Conservation (phyloP, 2,329 filamentous ascomycete genomes). For the Cordyceps militaris region DNA sequence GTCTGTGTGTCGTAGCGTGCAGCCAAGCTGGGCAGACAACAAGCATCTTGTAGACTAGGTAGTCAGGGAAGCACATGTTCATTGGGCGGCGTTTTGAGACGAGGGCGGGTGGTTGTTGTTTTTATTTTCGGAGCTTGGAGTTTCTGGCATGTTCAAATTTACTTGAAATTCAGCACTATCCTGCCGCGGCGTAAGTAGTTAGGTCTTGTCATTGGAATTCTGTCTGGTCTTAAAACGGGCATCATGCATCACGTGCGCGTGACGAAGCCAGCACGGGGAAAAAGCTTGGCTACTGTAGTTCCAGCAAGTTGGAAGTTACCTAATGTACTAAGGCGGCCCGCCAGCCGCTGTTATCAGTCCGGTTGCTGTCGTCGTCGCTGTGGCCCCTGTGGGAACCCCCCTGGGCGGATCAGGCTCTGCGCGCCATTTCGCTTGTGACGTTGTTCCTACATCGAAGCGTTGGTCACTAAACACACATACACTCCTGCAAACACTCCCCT, state of each 20-base stretch:
- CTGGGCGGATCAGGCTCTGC: conserved; percentile 16
- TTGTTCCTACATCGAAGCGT: conserved; percentile 19
- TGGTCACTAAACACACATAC: background rate
- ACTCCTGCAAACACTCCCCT: background rate
- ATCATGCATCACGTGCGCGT: conserved; percentile 9
- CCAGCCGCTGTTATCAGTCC: background rate
- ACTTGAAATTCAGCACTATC: background rate
- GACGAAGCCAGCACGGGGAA: background rate
- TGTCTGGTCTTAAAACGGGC: background rate
- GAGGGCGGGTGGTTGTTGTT: background rate
- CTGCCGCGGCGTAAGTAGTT: no score
- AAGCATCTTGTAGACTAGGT: conserved; percentile 50
- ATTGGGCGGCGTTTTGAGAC: conserved; percentile 9
- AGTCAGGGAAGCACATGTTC: background rate
- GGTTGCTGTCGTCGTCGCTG: background rate
- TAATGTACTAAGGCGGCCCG: no score
- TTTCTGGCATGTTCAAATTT: background rate
- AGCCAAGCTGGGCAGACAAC: conserved; percentile 56
- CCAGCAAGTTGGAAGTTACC: no score
- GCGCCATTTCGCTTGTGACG: conserved; percentile 26
- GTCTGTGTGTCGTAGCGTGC: conserved; percentile 59
- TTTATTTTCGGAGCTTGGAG: background rate
- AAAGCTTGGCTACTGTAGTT: background rate
- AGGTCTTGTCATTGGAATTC: background rate
- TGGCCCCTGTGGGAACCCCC: conserved; percentile 11